phyloP scores from a whole-genome alignment of 2,329 filamentous ascomycete genomes.

The Cladorrhinum sp. region DNA sequence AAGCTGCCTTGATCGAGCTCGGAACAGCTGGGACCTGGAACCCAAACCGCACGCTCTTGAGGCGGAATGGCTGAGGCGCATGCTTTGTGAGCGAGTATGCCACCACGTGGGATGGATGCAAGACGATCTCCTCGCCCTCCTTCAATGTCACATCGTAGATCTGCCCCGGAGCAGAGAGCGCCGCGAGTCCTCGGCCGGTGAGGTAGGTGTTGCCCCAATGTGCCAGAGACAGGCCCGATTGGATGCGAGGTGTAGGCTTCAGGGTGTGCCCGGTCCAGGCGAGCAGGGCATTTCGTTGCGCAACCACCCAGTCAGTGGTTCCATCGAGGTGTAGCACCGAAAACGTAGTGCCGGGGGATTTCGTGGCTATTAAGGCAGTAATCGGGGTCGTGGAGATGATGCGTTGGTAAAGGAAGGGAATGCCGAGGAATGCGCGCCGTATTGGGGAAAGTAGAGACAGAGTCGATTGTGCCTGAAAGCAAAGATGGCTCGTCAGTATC shows the following conservation, averaged over 20 bases:
- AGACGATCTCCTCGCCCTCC: constrained; percentile 83
- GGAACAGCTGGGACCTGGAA: constrained; percentile 74
- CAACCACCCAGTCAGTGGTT: constrained; percentile 90
- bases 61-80: constrained; percentile 78
- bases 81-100: constrained; percentile 78
- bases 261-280: constrained; percentile 95
- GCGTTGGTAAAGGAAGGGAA: constrained; percentile 93
- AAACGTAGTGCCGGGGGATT: constrained; percentile 81
- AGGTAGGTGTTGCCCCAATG: constrained; percentile 91
- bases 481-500: neutral
- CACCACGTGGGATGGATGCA: constrained; percentile 86
- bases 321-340: constrained; percentile 87
- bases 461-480: constrained; percentile 73
- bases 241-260: constrained; percentile 69
- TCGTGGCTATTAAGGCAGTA: constrained; percentile 83
- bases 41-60: constrained; percentile 71
- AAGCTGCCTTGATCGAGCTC: constrained; percentile 18
- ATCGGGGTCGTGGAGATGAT: constrained; percentile 84
- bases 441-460: constrained; percentile 84
- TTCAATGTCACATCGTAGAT: constrained; percentile 81
- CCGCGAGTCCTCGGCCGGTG: constrained; percentile 82
- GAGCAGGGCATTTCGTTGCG: constrained; percentile 82
- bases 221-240: constrained; percentile 69
- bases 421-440: constrained; percentile 72
- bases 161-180: constrained; percentile 81